These are phyloP conservation scores for Annona cherimola DNA, from an alignment of 164 flowering plant genomes.

Conservation along the genomic window DNA sequence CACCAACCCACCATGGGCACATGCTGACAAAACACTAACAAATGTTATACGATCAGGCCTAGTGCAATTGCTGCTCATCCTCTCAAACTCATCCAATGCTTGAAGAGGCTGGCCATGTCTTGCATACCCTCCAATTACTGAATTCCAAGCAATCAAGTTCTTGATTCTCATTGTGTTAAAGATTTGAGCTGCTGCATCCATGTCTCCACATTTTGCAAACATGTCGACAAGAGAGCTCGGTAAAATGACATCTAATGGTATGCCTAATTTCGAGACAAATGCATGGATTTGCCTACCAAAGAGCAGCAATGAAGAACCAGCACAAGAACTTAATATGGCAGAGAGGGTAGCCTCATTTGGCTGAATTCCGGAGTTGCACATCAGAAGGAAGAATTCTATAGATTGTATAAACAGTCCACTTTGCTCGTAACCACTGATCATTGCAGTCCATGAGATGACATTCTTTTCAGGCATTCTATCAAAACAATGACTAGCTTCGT, in stretches of 20 bases:
- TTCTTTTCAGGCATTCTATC: slow-evolving; percentile 24
- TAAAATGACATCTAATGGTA: slow-evolving; percentile 31
- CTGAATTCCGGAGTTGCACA: slow-evolving; percentile 28
- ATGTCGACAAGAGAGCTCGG: slow-evolving; percentile 46
- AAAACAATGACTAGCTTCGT: slow-evolving; percentile 13
- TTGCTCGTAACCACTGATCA: slow-evolving; percentile 53
- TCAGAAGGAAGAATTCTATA: slow-evolving; percentile 31
- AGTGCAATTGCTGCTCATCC: slow-evolving; percentile 28
- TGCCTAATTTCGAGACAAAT: slow-evolving; percentile 31
- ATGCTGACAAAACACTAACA: slow-evolving; percentile 46
- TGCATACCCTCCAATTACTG: slow-evolving; percentile 54
- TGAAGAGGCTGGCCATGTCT: slow-evolving; percentile 44
- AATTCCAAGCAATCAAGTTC: slow-evolving; percentile 51
- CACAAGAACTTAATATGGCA: slow-evolving; percentile 41
- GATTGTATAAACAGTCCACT: slow-evolving; percentile 31
- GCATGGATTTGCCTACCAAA: slow-evolving; percentile 45
- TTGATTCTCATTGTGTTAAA: slow-evolving; percentile 34
- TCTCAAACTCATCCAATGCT: slow-evolving; percentile 42
- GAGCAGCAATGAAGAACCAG: slow-evolving; percentile 39
- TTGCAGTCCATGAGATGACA: slow-evolving; percentile 60
- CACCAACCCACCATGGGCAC: slow-evolving; percentile 51
- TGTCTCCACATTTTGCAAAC: slow-evolving; percentile 55
- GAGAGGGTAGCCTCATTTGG: slow-evolving; percentile 44
- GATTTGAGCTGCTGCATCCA: slow-evolving; percentile 29
- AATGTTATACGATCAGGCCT: slow-evolving; percentile 48